Evolutionary conservation across 1,139 yeast species (phyloP).

Genomic region (Pichia norvegensis): DNA sequence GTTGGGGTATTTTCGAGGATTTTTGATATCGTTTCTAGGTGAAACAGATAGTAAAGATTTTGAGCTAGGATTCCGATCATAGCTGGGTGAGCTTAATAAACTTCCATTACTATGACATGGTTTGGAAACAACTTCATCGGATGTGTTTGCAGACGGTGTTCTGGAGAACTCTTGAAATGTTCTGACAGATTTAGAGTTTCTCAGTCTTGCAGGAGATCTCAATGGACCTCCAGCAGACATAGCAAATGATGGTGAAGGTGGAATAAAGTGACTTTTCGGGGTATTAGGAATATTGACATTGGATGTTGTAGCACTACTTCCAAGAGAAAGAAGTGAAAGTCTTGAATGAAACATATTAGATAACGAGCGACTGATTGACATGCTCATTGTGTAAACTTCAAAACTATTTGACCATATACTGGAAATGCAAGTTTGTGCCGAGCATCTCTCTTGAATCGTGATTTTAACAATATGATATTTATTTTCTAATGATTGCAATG

Average conservation of each 20-base stretch:
- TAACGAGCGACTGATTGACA: slow-evolving; percentile 13
- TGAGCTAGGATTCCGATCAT: background rate
- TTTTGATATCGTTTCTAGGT: background rate
- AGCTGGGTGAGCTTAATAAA: slow-evolving; percentile 40
- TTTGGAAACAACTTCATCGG: background rate
- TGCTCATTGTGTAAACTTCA: slow-evolving; percentile 8
- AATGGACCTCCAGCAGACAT: background rate
- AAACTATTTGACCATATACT: slow-evolving; percentile 14
- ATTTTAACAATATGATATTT: slow-evolving; percentile 7
- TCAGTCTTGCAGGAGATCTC: slow-evolving; percentile 10
- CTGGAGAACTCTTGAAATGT: slow-evolving; percentile 3
- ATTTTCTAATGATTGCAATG: background rate
- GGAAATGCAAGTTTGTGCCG: slow-evolving; percentile 12
- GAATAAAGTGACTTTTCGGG: slow-evolving; percentile 6
- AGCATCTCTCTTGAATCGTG: slow-evolving; percentile 14
- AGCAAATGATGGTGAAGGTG: slow-evolving; percentile 15
- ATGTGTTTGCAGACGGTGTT: background rate
- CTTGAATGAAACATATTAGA: slow-evolving; percentile 11
- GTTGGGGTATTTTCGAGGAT: background rate
- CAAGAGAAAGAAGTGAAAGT: slow-evolving; percentile 7
- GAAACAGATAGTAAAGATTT: slow-evolving; percentile 1
- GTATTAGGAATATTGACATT: slow-evolving; percentile 4
- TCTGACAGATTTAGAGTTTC: slow-evolving; percentile 9
- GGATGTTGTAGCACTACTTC: background rate
- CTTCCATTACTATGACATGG: slow-evolving; percentile 61